A percentile compares a stretch with the other conserved stretches of the same genome.
These are phyloP conservation scores for Suillus subaureus DNA, from an alignment of 768 basidiomycete genomes.

Conservation along the genomic window DNA sequence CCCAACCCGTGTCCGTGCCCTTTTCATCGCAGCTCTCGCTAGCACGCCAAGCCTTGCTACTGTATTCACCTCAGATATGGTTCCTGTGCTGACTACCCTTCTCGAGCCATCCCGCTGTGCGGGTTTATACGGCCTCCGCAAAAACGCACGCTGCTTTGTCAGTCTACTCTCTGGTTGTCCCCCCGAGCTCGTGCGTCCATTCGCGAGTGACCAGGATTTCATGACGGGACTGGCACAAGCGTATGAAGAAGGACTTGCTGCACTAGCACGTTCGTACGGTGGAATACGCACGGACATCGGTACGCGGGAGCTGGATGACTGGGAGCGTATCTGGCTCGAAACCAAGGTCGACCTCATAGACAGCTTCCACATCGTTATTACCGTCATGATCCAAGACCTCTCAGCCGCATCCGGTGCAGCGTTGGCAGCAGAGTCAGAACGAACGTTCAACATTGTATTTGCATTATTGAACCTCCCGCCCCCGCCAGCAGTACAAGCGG, in stretches of 20 bases:
- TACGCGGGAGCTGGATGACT: slow-evolving; percentile 51
- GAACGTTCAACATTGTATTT: slow-evolving; percentile 59
- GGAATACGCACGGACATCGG: slow-evolving; percentile 40
- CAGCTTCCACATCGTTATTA: slow-evolving; percentile 61
- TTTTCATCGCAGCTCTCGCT: slow-evolving; percentile 44
- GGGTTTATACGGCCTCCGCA: slow-evolving; percentile 67
- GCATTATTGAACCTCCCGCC: slow-evolving; percentile 52
- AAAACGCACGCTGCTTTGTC: slow-evolving; percentile 57
- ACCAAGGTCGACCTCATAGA: slow-evolving; percentile 77
- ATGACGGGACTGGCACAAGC: slow-evolving; percentile 56
- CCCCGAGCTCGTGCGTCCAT: slow-evolving; percentile 49
- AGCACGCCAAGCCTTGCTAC: slow-evolving; percentile 36
- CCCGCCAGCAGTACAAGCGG: slow-evolving; percentile 20
- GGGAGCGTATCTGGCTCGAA: slow-evolving; percentile 72
- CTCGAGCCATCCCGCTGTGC: slow-evolving; percentile 45
- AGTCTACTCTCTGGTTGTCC: slow-evolving; percentile 57
- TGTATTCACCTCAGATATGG: slow-evolving; percentile 45
- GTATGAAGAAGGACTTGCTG: slow-evolving; percentile 60
- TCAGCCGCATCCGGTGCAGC: slow-evolving; percentile 42
- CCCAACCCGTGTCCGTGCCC: slow-evolving; percentile 43
- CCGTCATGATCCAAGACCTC: slow-evolving; percentile 51
- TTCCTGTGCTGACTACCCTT: slow-evolving; percentile 55
- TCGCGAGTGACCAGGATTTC: slow-evolving; percentile 54
- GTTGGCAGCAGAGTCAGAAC: slow-evolving; percentile 52
- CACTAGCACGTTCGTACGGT: slow-evolving; percentile 63